These are phyloP conservation scores for Lophiostoma macrostomum DNA, from an alignment of 495 filamentous ascomycete genomes.

Conservation along the genomic window DNA sequence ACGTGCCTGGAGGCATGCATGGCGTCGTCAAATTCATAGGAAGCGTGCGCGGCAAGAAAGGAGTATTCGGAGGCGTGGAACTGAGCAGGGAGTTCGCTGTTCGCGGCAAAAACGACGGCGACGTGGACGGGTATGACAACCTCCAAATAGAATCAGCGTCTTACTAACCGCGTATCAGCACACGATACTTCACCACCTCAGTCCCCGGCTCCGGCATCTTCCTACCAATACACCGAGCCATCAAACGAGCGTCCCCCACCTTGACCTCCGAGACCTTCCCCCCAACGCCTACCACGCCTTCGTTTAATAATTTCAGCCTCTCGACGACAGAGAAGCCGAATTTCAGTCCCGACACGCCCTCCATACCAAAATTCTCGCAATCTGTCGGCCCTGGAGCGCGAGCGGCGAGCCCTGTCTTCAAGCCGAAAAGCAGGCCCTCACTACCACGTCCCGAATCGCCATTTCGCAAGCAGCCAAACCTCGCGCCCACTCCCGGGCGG, in stretches of 20 bases:
- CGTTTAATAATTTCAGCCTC: conserved; percentile 52
- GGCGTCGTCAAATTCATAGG: conserved; percentile 89
- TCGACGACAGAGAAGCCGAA: conserved; percentile 38
- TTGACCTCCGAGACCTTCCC: conserved; percentile 58
- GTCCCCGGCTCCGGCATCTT: conserved; percentile 86
- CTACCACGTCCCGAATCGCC: conserved; percentile 85
- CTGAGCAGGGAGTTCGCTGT: conserved; percentile 73
- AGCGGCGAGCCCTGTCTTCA: conserved; percentile 65
- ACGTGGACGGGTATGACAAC: conserved; percentile 78
- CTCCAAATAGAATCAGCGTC: too few relatives aligned
- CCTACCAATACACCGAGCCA: conserved; percentile 80
- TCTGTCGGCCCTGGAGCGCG: conserved; percentile 73
- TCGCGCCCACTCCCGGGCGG: conserved; percentile 52
- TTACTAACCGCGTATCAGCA: conserved; percentile 44
- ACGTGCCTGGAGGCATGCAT: conserved; percentile 92
- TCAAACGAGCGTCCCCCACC: conserved; percentile 62
- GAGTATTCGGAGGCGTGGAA: conserved; percentile 92
- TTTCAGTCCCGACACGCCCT: conserved; percentile 64
- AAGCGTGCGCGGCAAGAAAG: conserved; percentile 80
- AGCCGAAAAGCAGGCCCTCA: conserved; percentile 69
- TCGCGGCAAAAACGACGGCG: conserved; percentile 91
- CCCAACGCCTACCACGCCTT: conserved; percentile 65
- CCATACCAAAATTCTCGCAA: conserved; percentile 69
- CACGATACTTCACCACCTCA: conserved; percentile 79
- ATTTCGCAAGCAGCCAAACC: conserved; percentile 54